These are phyloP conservation scores for Polytrichum commune DNA, from an alignment of 225 moss, liverwort and hornwort species.

Conservation along the genomic window DNA sequence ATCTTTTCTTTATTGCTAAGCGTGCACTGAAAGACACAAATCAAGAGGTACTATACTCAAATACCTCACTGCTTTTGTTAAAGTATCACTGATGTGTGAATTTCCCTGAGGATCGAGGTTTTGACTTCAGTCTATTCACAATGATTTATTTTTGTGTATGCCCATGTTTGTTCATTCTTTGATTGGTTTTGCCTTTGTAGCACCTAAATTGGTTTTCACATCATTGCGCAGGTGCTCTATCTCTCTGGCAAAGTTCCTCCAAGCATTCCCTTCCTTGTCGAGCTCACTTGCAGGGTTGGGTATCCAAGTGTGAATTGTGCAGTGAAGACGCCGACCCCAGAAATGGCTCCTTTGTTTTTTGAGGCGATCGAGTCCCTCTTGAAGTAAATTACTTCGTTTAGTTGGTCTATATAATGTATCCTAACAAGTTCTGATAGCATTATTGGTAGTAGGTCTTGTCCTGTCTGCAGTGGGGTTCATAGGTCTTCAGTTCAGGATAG, in stretches of 20 bases:
- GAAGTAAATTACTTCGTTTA: constrained; percentile 23
- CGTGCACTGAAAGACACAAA: constrained; percentile 79
- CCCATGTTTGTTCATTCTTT: too few species aligned
- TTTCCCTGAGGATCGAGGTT: too few species aligned
- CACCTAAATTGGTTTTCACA: too few species aligned
- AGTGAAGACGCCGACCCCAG: constrained; percentile 90
- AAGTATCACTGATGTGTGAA: too few species aligned
- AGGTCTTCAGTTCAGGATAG: too few species aligned
- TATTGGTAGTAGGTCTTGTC: too few species aligned
- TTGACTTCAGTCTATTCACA: too few species aligned
- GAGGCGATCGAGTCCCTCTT: constrained; percentile 82
- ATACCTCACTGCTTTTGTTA: too few species aligned
- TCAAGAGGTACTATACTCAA: constrained; percentile 52
- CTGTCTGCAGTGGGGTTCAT: too few species aligned
- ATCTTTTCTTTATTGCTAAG: constrained; percentile 90
- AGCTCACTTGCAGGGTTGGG: constrained; percentile 75
- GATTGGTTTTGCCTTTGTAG: too few species aligned
- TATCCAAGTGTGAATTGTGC: constrained; percentile 87
- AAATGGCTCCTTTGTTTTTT: constrained; percentile 96
- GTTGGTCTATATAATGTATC: background rate
- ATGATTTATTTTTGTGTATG: too few species aligned
- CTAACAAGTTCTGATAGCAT: background rate
- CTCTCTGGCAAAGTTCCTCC: constrained; percentile 98
- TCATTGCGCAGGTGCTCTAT: constrained; percentile 55
- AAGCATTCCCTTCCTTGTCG: constrained; percentile 83